Conservation (phyloP, 2,329 filamentous ascomycete species). For the Ophiosphaerella narmari region DNA sequence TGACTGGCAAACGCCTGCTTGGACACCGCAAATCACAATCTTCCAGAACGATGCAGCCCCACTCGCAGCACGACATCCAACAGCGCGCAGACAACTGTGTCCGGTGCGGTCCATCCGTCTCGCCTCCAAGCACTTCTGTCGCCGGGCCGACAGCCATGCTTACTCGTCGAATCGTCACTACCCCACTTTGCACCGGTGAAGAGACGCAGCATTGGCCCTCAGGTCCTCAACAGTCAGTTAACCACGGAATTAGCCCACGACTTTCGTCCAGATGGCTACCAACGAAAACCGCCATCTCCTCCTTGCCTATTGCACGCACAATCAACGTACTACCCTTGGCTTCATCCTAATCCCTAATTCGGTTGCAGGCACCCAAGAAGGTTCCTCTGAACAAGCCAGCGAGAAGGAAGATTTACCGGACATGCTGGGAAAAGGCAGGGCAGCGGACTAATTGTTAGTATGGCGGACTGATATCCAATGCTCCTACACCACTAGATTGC, state of each 20-base stretch:
- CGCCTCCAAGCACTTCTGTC: slow-evolving; percentile 23
- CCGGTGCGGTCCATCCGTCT: slow-evolving; percentile 36
- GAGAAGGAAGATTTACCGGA: not conserved
- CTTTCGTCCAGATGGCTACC: not conserved
- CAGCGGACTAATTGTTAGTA: slow-evolving; percentile 4
- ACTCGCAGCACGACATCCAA: slow-evolving; percentile 31
- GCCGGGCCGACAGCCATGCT: slow-evolving; percentile 27
- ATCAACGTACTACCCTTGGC: not conserved
- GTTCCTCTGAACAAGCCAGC: not conserved
- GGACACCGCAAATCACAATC: slow-evolving; percentile 26
- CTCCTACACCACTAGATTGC: slow-evolving; percentile 13
- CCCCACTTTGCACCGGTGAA: slow-evolving; percentile 31
- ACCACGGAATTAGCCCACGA: not conserved
- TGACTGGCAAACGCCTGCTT: slow-evolving; percentile 22
- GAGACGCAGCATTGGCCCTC: slow-evolving; percentile 13
- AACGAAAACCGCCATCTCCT: no score
- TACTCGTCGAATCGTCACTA: slow-evolving; percentile 18
- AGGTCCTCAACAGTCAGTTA: not conserved
- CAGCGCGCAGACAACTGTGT: slow-evolving; percentile 41
- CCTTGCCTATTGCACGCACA: no score
- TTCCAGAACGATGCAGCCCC: slow-evolving; percentile 26
- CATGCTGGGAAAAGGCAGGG: slow-evolving; percentile 4
- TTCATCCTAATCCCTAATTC: slow-evolving; percentile 6
- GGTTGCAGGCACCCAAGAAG: slow-evolving; percentile 1
- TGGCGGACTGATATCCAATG: slow-evolving; percentile 14